Evolutionary conservation across 2,329 filamentous ascomycete species (phyloP), one percentile per base, ranked within the genome.

Genomic region (Penicillium sumatraense): DNA sequence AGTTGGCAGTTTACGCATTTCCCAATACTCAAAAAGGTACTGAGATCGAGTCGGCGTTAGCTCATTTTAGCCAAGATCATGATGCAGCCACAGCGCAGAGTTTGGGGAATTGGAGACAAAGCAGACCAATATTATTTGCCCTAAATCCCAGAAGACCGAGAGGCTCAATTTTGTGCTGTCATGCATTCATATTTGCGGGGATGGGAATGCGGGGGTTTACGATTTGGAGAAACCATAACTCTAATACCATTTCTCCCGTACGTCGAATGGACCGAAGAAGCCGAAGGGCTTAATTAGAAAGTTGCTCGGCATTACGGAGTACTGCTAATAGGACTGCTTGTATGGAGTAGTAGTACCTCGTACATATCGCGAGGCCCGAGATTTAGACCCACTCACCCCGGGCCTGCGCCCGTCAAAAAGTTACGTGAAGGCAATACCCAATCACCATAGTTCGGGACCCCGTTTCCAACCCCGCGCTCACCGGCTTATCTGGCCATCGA

Each of bases 141-240:
- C 27, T 5, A n/a, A n/a, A n/a, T n/a, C n/a, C n/a, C 42, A 20
- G 26, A 20, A 3, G 10, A 13, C 13, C 14, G 13, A 7, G n/a
- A 20, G 42, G 5, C 16, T 31, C 3, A 33, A 46, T 33, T 46
- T 33, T 23, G 26, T 46, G 24, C 26, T 29, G 42, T 46, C 42
- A 46, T 46, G 13, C 42, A 46, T 46, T 46, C 27, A 29, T 20
- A 20, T 46, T 16, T 33, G 42, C 23, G 42, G 42, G 21, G 42
- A 23, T 20, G n/a, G 31, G 13, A 46, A 9, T 31, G 42, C 42
- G 42, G 42, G 40, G 42, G 13, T 31, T 46, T 21, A 31, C 11
- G 16, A 31, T 2, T 46, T 46, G 42, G 42, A 46, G 27, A 46
- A 46, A 46, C 9, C 26, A 31, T 46, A 46, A 46, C 42, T 46